These are phyloP conservation scores for Coniochaeta ligniaria DNA, from an alignment of 2,329 filamentous ascomycete species.

Conservation along the genomic window DNA sequence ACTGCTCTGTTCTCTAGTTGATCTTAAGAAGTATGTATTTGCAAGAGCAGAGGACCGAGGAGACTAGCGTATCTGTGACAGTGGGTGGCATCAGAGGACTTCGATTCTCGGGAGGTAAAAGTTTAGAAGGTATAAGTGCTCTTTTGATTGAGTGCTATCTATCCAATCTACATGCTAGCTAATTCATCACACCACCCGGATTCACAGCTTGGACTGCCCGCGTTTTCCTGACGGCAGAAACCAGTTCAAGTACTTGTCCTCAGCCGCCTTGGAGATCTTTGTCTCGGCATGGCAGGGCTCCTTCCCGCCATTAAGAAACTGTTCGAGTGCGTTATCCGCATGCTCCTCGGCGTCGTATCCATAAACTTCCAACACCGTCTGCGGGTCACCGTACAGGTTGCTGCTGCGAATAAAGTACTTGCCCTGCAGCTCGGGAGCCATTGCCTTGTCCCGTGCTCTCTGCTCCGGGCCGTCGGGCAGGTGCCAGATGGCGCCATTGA, in stretches of 20 bases:
- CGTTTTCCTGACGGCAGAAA: too few species aligned
- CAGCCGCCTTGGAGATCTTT: slow-evolving; percentile 1
- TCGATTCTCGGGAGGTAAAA: too few species aligned
- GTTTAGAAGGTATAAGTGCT: too few species aligned
- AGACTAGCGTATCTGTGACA: too few species aligned
- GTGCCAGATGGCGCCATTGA: slow-evolving; percentile 28
- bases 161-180: too few species aligned
- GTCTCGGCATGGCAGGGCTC: slow-evolving; percentile 3
- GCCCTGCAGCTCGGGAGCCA: slow-evolving; percentile 21
- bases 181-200: too few species aligned
- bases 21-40: too few species aligned
- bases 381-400: slow-evolving; percentile 31
- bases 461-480: slow-evolving; percentile 24
- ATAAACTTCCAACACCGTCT: slow-evolving; percentile 27
- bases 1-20: too few species aligned
- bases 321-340: slow-evolving; percentile 7
- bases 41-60: too few species aligned
- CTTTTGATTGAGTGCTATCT: too few species aligned
- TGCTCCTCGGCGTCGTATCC: slow-evolving; percentile 31
- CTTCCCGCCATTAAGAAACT: slow-evolving; percentile 3
- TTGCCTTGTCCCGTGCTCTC: slow-evolving; percentile 22
- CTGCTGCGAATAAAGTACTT: slow-evolving; percentile 24
- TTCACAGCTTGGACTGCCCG: too few species aligned
- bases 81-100: too few species aligned
- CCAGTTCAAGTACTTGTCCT: slow-evolving; percentile 5